Conservation (phyloP, 768 basidiomycete genomes). For the Amylocystis lapponica region DNA sequence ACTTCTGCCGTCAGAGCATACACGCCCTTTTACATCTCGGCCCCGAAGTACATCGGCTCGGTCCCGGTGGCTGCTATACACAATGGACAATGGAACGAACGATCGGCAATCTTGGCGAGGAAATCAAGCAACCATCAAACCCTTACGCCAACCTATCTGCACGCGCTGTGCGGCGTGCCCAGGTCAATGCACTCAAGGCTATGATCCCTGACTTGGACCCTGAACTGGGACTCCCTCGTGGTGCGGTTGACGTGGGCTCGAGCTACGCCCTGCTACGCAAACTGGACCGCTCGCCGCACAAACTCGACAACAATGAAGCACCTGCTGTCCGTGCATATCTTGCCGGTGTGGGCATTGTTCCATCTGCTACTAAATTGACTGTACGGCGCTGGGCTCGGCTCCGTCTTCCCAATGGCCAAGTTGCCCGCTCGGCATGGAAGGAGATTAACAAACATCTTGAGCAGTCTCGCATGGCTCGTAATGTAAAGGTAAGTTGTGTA, state of each 20-base stretch:
- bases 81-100: constrained; percentile 22
- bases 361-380: background rate
- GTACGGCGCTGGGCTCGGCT: constrained; percentile 29
- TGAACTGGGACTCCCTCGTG: background rate
- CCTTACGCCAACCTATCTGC: constrained; percentile 21
- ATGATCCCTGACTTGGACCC: background rate
- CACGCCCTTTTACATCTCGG: constrained; percentile 28
- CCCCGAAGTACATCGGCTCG: constrained; percentile 16
- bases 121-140: constrained; percentile 22
- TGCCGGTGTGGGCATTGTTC: background rate
- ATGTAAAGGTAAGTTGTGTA: too few species aligned
- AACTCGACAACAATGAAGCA: background rate
- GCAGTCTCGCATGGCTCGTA: constrained; percentile 23
- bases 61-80: constrained; percentile 8
- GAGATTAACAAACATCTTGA: constrained; percentile 16
- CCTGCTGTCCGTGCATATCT: background rate
- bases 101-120: constrained; percentile 22
- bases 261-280: background rate
- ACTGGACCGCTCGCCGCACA: background rate
- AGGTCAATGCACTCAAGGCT: constrained; percentile 18
- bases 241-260: background rate
- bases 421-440: constrained; percentile 28
- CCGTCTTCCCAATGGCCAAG: constrained; percentile 32
- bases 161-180: constrained; percentile 13
- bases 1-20: constrained; percentile 29